Evolutionary conservation across 192 early-diverging fungal species (phyloP).

Genomic region (Backusella mclennaniae): DNA sequence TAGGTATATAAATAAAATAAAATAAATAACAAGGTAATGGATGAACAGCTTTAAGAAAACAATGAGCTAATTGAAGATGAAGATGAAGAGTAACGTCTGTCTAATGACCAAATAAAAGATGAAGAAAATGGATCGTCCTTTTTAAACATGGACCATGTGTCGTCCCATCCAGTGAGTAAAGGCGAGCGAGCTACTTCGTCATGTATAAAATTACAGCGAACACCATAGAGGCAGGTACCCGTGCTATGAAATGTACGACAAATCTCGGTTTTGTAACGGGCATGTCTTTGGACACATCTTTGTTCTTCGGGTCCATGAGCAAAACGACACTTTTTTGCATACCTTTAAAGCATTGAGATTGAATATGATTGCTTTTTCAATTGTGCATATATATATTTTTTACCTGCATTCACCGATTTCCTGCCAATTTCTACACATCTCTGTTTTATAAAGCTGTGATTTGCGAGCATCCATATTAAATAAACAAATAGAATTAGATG

Average conservation of each 20-base stretch:
- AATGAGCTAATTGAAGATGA: slow-evolving; percentile 6
- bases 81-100: slow-evolving; percentile 11
- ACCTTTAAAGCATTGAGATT: slow-evolving; percentile 47
- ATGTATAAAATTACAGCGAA: slow-evolving; percentile 95
- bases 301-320: slow-evolving; percentile 84
- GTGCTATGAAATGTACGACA: slow-evolving; percentile 89
- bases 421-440: slow-evolving; percentile 49
- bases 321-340: slow-evolving; percentile 92
- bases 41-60: not conserved
- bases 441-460: slow-evolving; percentile 43
- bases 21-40: not conserved
- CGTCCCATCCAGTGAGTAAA: not conserved
- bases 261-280: slow-evolving; percentile 93
- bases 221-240: slow-evolving; percentile 91
- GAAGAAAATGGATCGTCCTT: not conserved
- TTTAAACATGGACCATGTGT: not conserved
- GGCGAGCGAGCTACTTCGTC: slow-evolving; percentile 27
- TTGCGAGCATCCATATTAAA: slow-evolving; percentile 4
- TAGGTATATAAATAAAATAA: not conserved
- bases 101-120: slow-evolving; percentile 7
- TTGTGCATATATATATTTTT: not conserved
- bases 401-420: slow-evolving; percentile 49
- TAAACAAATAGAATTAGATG: not conserved
- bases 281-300: slow-evolving; percentile 78
- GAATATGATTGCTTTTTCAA: not conserved